phyloP scores from a whole-genome alignment of 257 asterid genomes.

The Solanum boliviense region DNA sequence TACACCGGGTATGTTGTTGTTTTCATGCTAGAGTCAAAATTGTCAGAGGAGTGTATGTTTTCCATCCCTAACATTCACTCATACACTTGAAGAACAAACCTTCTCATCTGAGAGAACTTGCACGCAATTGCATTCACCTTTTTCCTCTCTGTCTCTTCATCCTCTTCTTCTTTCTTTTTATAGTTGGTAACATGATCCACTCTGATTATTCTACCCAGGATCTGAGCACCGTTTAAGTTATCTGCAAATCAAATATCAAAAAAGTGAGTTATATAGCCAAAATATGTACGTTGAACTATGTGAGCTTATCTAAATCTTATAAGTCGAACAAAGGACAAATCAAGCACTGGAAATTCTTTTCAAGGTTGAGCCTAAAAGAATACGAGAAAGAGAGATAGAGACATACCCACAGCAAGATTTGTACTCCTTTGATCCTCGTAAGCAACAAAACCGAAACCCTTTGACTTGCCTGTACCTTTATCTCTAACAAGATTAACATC shows the following conservation, averaged over 20 bases:
- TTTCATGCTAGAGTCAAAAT: not conserved
- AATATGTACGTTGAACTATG: not conserved
- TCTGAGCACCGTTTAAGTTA: conserved; percentile 76
- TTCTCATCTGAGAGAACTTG: conserved; percentile 92
- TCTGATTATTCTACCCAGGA: conserved; percentile 68
- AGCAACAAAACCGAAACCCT: conserved; percentile 83
- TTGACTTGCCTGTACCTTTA: conserved; percentile 90
- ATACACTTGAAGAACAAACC: conserved; percentile 16
- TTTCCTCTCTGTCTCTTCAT: conserved; percentile 70
- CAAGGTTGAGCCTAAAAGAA: not conserved
- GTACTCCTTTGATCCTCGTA: conserved; percentile 97
- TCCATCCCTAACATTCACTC: not conserved
- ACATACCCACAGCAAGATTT: conserved; percentile 78
- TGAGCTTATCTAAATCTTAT: not conserved
- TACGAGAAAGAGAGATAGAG: not conserved
- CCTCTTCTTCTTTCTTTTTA: conserved; percentile 89
- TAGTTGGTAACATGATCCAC: conserved; percentile 81
- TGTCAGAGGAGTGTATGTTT: not conserved
- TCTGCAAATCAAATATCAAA: conserved; percentile 27
- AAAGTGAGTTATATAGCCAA: not conserved
- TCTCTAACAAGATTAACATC: conserved; percentile 81
- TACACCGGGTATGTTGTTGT: not conserved
- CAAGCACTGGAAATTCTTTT: not conserved
- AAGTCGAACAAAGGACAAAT: not conserved
- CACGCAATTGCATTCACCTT: conserved; percentile 84